Evolutionary conservation across 1,284 basidiomycete species (phyloP).

Genomic region (Lentinus polychrous): DNA sequence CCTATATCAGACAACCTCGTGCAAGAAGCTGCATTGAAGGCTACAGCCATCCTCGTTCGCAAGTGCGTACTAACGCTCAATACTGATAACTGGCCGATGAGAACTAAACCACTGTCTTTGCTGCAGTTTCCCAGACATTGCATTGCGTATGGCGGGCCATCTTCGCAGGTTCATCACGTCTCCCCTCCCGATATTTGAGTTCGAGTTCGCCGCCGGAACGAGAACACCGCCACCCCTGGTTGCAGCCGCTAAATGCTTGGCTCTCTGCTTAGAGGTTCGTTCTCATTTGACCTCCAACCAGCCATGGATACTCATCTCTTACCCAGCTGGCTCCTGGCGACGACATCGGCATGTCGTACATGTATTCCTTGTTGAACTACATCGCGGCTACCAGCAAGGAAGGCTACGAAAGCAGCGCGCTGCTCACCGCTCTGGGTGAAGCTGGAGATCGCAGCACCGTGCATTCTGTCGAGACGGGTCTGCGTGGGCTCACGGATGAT

Average conservation of each 20-base stretch:
- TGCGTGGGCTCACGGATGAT: constrained; percentile 71
- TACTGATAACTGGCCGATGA: not conserved
- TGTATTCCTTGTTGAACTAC: constrained; percentile 93
- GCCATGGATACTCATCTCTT: not conserved
- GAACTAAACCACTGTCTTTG: not conserved
- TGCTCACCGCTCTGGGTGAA: constrained; percentile 30
- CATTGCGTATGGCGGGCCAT: constrained; percentile 70
- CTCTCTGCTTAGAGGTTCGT: constrained; percentile 79
- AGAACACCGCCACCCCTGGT: constrained; percentile 71
- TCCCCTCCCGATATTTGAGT: constrained; percentile 84
- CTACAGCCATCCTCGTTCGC: constrained; percentile 73
- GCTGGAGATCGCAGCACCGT: constrained; percentile 38
- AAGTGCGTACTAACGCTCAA: constrained; percentile 36
- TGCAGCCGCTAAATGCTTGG: constrained; percentile 85
- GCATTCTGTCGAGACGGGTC: constrained; percentile 52
- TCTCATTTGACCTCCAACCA: not conserved
- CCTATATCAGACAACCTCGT: constrained; percentile 76
- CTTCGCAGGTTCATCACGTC: constrained; percentile 86
- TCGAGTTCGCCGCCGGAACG: constrained; percentile 71
- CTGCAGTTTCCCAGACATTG: constrained; percentile 73
- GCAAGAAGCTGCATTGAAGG: constrained; percentile 82
- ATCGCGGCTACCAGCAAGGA: constrained; percentile 79
- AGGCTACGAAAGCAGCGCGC: constrained; percentile 47
- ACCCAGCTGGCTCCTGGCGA: constrained; percentile 76
- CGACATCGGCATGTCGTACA: constrained; percentile 89